A percentile compares a stretch with the other conserved stretches of the same genome.
phyloP scores from a whole-genome alignment of 2,329 filamentous ascomycete genomes.

The Clathrospora elynae region DNA sequence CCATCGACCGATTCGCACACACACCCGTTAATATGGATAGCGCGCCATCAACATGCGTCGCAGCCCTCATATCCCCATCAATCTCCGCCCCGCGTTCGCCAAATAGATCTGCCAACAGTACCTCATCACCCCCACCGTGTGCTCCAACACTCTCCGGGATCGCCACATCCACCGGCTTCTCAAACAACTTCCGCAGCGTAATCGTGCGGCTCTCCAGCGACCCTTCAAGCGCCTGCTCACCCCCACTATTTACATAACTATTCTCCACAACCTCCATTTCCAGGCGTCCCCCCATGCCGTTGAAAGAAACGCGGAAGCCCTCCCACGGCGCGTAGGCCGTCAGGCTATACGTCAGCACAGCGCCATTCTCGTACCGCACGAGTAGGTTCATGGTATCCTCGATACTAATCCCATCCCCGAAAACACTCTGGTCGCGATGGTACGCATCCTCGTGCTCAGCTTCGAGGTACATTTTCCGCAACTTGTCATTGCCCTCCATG shows the following conservation, averaged over 20 bases:
- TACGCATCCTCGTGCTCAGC: constrained; percentile 68
- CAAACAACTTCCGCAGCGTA: constrained; percentile 60
- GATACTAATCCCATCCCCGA: constrained; percentile 67
- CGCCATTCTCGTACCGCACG: constrained; percentile 62
- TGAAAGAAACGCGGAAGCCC: constrained; percentile 63
- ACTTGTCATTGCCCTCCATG: constrained; percentile 57
- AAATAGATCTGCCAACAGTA: constrained; percentile 63
- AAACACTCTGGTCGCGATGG: constrained; percentile 66
- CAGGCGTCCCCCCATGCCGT: constrained; percentile 62
- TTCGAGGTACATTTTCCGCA: constrained; percentile 65
- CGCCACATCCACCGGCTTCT: constrained; percentile 61
- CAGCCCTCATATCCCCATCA: constrained; percentile 57
- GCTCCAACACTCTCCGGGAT: constrained; percentile 60
- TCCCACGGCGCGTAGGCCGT: constrained; percentile 68
- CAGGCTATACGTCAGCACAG: constrained; percentile 63
- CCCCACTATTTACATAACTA: constrained; percentile 63
- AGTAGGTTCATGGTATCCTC: constrained; percentile 68
- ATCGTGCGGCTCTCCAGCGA: constrained; percentile 58
- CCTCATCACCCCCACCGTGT: constrained; percentile 65
- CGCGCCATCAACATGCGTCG: constrained; percentile 64
- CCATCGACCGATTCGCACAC: constrained; percentile 63
- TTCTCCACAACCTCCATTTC: constrained; percentile 68
- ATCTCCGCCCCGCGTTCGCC: constrained; percentile 58
- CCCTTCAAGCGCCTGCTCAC: constrained; percentile 62
- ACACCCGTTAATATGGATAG: constrained; percentile 65